phyloP scores from a whole-genome alignment of 73 alveolate genomes.

The Stentor roeselii region DNA sequence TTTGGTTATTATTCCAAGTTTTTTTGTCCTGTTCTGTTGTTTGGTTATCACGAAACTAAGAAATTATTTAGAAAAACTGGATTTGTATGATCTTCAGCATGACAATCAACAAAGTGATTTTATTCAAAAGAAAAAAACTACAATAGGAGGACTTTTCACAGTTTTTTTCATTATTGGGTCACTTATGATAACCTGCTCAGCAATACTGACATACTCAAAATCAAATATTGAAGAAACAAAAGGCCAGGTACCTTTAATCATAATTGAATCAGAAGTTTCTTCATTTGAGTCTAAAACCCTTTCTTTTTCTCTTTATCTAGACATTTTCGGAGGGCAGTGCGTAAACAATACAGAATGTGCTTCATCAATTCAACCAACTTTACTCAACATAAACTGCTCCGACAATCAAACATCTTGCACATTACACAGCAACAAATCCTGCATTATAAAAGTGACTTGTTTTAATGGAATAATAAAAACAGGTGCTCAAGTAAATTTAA shows the following conservation, averaged over 20 bases:
- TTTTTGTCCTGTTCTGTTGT: neutral
- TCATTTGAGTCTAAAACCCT: neutral
- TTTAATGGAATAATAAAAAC: neutral
- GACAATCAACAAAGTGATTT: neutral
- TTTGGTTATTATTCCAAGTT: neutral
- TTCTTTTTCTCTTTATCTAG: neutral
- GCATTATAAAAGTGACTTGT: neutral
- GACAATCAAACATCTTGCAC: neutral
- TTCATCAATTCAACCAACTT: neutral
- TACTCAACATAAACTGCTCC: neutral
- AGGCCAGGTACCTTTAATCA: neutral
- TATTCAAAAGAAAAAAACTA: neutral
- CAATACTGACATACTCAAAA: neutral
- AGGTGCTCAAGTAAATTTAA: neutral
- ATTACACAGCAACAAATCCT: neutral
- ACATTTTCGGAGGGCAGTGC: constrained; percentile 11
- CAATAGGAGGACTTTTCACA: constrained; percentile 17
- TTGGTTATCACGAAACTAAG: neutral
- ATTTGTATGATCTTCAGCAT: neutral
- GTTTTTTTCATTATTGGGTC: neutral
- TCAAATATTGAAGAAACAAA: constrained; percentile 13
- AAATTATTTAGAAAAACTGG: neutral
- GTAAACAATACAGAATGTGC: neutral
- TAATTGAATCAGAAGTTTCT: neutral
- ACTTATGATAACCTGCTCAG: neutral